These are phyloP conservation scores for Candida maltosa DNA, from an alignment of 805 yeast genomes.

Conservation along the genomic window DNA sequence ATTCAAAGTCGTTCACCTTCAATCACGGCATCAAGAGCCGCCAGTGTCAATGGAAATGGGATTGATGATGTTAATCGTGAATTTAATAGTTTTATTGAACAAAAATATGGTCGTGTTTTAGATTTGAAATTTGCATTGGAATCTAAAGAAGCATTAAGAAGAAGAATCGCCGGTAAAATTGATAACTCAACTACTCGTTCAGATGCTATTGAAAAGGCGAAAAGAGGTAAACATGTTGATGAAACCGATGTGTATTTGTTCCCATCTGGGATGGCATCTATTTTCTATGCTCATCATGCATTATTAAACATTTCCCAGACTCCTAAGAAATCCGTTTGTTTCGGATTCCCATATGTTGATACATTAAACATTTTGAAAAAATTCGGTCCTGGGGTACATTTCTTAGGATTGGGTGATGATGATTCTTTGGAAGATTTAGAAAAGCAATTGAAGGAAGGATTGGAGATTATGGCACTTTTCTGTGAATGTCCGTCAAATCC, in stretches of 20 bases:
- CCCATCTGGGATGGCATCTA: slow-evolving; percentile 92
- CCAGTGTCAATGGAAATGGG: slow-evolving; percentile 16
- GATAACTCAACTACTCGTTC: slow-evolving; percentile 33
- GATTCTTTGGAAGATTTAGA: slow-evolving; percentile 66
- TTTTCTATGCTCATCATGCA: slow-evolving; percentile 75
- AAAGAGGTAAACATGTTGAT: slow-evolving; percentile 25
- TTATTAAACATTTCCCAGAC: slow-evolving; percentile 26
- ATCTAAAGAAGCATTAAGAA: slow-evolving; percentile 71
- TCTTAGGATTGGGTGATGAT: slow-evolving; percentile 81
- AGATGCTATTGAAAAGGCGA: slow-evolving; percentile 24
- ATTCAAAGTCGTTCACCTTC: slow-evolving; percentile 33
- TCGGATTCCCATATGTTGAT: slow-evolving; percentile 95
- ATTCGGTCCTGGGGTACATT: slow-evolving; percentile 89
- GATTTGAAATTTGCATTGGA: slow-evolving; percentile 72
- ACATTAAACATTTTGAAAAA: slow-evolving; percentile 80
- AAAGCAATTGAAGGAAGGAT: slow-evolving; percentile 44
- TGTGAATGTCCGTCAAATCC: slow-evolving; percentile 97
- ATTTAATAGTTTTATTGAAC: slow-evolving; percentile 70
- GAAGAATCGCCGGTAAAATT: slow-evolving; percentile 70
- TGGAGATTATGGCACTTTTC: slow-evolving; percentile 67
- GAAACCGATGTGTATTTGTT: slow-evolving; percentile 76
- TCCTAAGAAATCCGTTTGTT: slow-evolving; percentile 73
- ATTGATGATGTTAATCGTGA: slow-evolving; percentile 42
- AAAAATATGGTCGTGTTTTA: slow-evolving; percentile 85
- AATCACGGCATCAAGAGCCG: slow-evolving; percentile 21